Evolutionary conservation across 164 flowering plant genomes (phyloP).

Genomic region (Protea cynaroides): DNA sequence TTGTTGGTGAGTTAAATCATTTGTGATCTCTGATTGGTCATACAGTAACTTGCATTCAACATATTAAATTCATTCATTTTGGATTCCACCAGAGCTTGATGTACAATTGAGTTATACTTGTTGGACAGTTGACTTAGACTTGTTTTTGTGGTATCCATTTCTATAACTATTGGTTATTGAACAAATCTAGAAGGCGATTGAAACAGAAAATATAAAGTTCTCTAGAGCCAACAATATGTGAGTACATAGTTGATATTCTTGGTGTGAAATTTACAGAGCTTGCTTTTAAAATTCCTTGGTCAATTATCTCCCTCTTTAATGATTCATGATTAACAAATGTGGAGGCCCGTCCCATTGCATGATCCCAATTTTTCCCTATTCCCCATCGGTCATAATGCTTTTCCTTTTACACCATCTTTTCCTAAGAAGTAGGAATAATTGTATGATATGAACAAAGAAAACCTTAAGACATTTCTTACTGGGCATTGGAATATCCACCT

Average conservation of each 20-base stretch:
- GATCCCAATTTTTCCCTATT: too few relatives aligned
- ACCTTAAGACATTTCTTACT: too few relatives aligned
- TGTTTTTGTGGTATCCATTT: not conserved
- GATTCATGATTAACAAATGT: not conserved
- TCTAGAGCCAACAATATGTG: not conserved
- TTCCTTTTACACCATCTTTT: too few relatives aligned
- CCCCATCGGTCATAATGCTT: too few relatives aligned
- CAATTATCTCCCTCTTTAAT: not conserved
- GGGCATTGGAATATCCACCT: too few relatives aligned
- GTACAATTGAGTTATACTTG: not conserved
- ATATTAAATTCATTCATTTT: not conserved
- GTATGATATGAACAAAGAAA: too few relatives aligned
- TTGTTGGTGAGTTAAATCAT: conserved; percentile 51
- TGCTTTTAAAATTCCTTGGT: not conserved
- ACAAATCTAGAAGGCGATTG: not conserved
- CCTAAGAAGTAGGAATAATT: too few relatives aligned
- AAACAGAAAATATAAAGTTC: not conserved
- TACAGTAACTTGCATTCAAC: not conserved
- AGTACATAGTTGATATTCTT: not conserved
- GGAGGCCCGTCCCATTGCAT: not conserved
- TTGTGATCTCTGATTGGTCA: not conserved
- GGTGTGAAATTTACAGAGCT: not conserved
- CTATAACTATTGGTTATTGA: not conserved
- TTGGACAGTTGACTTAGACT: not conserved
- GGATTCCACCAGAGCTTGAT: not conserved